phyloP scores from a whole-genome alignment of 2,329 filamentous ascomycete genomes.

The Teratosphaeria nubilosa region DNA sequence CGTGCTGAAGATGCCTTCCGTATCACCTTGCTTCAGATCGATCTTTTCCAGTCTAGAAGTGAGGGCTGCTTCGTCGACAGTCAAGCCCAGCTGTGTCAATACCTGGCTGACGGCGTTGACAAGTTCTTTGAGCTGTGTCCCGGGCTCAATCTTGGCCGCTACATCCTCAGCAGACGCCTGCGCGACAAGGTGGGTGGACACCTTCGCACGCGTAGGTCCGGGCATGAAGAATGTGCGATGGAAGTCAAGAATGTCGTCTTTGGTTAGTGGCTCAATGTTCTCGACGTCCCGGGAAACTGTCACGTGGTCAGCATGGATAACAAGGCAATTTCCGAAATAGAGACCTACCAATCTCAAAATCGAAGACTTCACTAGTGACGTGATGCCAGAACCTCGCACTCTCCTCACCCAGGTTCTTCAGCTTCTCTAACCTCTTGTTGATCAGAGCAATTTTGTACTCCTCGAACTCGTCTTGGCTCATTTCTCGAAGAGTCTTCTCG shows the following conservation, averaged over 20 bases:
- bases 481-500: constrained; percentile 55
- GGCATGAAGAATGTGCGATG: constrained; percentile 68
- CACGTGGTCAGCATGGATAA: constrained; percentile 1
- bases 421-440: constrained; percentile 75
- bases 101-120: constrained; percentile 35
- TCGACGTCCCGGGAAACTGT: constrained; percentile 66
- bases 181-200: constrained; percentile 73
- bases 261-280: constrained; percentile 62
- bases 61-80: constrained; percentile 33
- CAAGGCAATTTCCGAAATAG: background rate
- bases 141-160: constrained; percentile 23
- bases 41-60: constrained; percentile 35
- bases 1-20: constrained; percentile 29
- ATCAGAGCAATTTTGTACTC: constrained; percentile 83
- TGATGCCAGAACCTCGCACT: constrained; percentile 74
- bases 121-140: constrained; percentile 37
- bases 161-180: constrained; percentile 42
- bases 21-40: constrained; percentile 32
- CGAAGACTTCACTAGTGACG: constrained; percentile 75
- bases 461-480: constrained; percentile 79
- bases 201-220: constrained; percentile 66
- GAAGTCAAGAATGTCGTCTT: constrained; percentile 70
- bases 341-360: constrained; percentile 71
- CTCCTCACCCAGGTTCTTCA: constrained; percentile 86
- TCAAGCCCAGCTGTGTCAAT: constrained; percentile 38